A percentile compares a stretch with the other conserved stretches of the same genome.
These are phyloP conservation scores for Andalucia godoyi DNA, from an alignment of 78 protist species.

Conservation along the genomic window DNA sequence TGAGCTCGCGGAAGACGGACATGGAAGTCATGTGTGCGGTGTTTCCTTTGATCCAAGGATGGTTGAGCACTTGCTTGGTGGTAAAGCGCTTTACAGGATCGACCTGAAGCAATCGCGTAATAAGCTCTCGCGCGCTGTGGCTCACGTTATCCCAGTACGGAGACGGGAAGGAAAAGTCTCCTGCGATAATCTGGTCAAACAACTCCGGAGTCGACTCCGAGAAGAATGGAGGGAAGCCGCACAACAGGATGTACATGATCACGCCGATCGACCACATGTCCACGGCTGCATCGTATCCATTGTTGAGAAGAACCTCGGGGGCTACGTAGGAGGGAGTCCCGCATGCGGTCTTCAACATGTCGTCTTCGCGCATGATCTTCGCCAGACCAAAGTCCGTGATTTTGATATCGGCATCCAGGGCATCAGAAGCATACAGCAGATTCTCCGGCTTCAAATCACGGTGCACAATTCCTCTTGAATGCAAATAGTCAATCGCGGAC, in stretches of 20 bases:
- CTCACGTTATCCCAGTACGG: constrained; percentile 47
- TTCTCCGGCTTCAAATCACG: constrained; percentile 79
- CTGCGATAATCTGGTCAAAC: constrained; percentile 29
- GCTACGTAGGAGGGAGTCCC: constrained; percentile 66
- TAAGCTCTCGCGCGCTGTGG: constrained; percentile 19
- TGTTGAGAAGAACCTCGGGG: constrained; percentile 30
- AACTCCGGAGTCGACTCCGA: constrained; percentile 17
- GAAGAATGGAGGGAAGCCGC: constrained; percentile 58
- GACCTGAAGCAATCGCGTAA: constrained; percentile 5
- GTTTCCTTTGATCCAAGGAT: constrained; percentile 8
- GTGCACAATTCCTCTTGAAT: constrained; percentile 70
- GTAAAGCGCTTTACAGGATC: constrained; percentile 24
- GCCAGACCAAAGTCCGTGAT: constrained; percentile 79
- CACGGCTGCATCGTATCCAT: constrained; percentile 1
- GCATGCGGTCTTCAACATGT: constrained; percentile 57
- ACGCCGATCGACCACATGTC: constrained; percentile 35
- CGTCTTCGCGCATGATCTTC: constrained; percentile 36
- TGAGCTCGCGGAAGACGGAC: neutral
- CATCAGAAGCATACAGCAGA: constrained; percentile 19
- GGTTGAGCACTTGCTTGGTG: constrained; percentile 19
- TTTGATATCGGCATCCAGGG: constrained; percentile 20
- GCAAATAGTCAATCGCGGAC: constrained; percentile 61
- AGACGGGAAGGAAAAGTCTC: constrained; percentile 21
- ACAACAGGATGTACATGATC: constrained; percentile 32
- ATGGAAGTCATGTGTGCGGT: neutral